Conservation (phyloP, 768 basidiomycete species). For the Kwoniella dejecticola region DNA sequence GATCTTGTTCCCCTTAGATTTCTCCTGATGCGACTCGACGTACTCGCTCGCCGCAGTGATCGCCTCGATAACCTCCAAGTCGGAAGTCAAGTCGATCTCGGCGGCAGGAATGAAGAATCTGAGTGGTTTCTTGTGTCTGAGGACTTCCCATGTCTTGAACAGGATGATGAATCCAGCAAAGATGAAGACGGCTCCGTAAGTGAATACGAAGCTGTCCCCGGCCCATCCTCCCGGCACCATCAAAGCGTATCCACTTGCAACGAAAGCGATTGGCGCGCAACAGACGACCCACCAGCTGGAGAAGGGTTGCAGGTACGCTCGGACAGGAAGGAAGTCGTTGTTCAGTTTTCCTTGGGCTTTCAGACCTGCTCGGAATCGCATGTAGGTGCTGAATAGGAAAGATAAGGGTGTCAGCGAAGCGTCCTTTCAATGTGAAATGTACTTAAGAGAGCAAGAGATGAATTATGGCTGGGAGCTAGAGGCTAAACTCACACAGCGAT, state of each 20-base stretch:
- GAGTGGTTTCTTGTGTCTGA: not conserved
- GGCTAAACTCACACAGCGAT: constrained; percentile 21
- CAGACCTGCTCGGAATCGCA: constrained; percentile 40
- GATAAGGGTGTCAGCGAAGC: constrained; percentile 5
- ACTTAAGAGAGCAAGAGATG: too few species aligned
- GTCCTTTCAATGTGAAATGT: not conserved
- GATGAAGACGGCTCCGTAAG: constrained; percentile 30
- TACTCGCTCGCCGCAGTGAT: constrained; percentile 18
- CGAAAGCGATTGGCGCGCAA: constrained; percentile 17
- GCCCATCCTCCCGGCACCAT: constrained; percentile 20
- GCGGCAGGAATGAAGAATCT: constrained; percentile 10
- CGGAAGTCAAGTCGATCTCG: constrained; percentile 28
- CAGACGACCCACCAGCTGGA: constrained; percentile 21
- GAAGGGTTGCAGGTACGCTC: constrained; percentile 18
- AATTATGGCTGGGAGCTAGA: too few species aligned
- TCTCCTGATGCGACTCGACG: constrained; percentile 5
- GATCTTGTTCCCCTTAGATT: constrained; percentile 10
- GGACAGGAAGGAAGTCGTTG: constrained; percentile 18
- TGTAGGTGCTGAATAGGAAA: constrained; percentile 19
- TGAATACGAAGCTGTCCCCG: constrained; percentile 26
- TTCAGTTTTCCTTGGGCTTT: constrained; percentile 30
- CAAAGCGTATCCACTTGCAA: constrained; percentile 29
- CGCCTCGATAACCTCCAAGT: constrained; percentile 24
- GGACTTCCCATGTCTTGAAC: constrained; percentile 21
- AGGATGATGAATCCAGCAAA: constrained; percentile 20